These are phyloP conservation scores for Harrya chromipes DNA, from an alignment of 768 basidiomycete genomes.

Conservation along the genomic window DNA sequence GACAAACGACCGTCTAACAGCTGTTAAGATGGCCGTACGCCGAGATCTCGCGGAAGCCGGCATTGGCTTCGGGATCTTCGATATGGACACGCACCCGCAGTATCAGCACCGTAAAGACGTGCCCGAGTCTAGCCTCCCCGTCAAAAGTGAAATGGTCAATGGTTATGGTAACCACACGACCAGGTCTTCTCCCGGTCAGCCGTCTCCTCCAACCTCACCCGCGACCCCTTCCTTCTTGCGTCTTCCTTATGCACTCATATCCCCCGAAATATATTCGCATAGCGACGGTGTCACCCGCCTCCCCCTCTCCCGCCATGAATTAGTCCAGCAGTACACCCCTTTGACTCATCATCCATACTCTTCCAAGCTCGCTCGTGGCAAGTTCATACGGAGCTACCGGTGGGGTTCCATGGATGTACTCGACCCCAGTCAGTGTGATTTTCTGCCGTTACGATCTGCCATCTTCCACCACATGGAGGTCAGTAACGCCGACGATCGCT, in stretches of 20 bases:
- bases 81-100: conserved; percentile 59
- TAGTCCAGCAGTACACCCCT: conserved; percentile 71
- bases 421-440: conserved; percentile 79
- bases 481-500: conserved; percentile 28
- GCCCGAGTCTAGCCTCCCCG: conserved; percentile 37
- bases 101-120: conserved; percentile 44
- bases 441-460: conserved; percentile 68
- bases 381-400: conserved; percentile 69
- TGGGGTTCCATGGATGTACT: conserved; percentile 85
- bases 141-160: conserved; percentile 52
- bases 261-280: conserved; percentile 81
- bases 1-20: conserved; percentile 76
- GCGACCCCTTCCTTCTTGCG: conserved; percentile 56
- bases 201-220: conserved; percentile 68
- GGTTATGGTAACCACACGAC: conserved; percentile 49
- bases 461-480: conserved; percentile 91
- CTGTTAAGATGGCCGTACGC: conserved; percentile 77
- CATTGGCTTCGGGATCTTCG: conserved; percentile 89
- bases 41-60: conserved; percentile 80
- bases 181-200: conserved; percentile 47
- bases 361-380: conserved; percentile 52
- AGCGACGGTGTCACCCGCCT: conserved; percentile 70
- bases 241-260: conserved; percentile 81
- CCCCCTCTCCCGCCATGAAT: conserved; percentile 62
- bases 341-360: conserved; percentile 42